Evolutionary conservation across 805 yeast species (phyloP).

Genomic region (Sugiyamaella lignohabitans): DNA sequence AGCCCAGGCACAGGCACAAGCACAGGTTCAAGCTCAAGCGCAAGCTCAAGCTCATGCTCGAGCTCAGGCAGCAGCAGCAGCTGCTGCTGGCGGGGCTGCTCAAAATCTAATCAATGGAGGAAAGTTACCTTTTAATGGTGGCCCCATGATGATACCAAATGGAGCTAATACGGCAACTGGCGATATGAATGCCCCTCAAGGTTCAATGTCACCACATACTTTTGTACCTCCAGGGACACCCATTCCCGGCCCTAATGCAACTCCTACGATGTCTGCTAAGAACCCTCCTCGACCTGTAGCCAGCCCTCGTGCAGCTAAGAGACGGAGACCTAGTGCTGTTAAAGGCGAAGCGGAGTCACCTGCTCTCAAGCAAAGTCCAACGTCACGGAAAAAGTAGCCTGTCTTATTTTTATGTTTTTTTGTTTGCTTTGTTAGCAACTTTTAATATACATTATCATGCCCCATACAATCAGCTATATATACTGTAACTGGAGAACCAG

Average conservation of each 20-base stretch:
- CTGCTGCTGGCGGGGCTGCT: background rate
- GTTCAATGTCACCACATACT: background rate
- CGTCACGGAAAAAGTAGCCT: conserved; percentile 9
- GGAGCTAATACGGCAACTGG: background rate
- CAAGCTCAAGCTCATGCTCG: conserved; percentile 1
- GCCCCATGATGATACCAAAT: background rate
- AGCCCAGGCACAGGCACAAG: conserved; percentile 9
- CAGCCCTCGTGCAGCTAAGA: conserved; percentile 4
- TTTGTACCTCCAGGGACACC: background rate
- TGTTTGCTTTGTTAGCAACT: too few species aligned
- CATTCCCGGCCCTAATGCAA: conserved; percentile 1
- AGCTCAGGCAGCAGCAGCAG: conserved; percentile 4
- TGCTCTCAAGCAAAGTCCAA: conserved; percentile 12
- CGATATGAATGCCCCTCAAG: background rate
- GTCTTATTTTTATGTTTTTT: too few species aligned
- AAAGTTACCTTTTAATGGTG: background rate
- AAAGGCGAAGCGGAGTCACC: conserved; percentile 7
- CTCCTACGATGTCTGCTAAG: background rate
- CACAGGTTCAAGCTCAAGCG: background rate
- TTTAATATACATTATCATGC: too few species aligned
- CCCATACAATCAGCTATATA: too few species aligned
- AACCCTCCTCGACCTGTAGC: background rate
- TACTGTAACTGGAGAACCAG: too few species aligned
- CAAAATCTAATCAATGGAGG: background rate
- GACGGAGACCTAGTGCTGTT: conserved; percentile 2